Conservation (phyloP, 1,139 yeast genomes). For the Hyphopichia fennica region DNA sequence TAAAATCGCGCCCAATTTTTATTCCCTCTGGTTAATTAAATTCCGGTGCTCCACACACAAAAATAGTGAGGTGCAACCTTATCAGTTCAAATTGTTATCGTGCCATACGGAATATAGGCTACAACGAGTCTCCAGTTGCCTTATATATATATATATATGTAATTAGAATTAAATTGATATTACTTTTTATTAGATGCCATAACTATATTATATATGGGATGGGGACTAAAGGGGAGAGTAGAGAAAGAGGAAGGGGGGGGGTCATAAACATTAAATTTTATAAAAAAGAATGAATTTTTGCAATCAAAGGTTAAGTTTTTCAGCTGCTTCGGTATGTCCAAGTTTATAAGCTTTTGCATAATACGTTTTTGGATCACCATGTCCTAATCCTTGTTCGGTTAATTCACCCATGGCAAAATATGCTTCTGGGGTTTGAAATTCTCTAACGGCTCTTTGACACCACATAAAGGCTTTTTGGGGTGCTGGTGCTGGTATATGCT, state of each 20-base stretch:
- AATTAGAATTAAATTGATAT: too few species aligned
- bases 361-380: constrained; percentile 29
- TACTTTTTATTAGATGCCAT: too few species aligned
- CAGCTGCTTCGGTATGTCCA: constrained; percentile 21
- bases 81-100: too few species aligned
- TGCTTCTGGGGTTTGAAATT: constrained; percentile 71
- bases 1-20: too few species aligned
- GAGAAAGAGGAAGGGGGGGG: background rate
- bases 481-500: constrained; percentile 58
- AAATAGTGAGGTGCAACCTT: too few species aligned
- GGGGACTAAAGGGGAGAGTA: background rate
- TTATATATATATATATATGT: too few species aligned
- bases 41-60: too few species aligned
- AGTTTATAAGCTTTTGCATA: constrained; percentile 23
- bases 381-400: constrained; percentile 78
- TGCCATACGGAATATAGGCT: too few species aligned
- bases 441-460: constrained; percentile 85
- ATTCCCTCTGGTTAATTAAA: too few species aligned
- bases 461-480: constrained; percentile 82
- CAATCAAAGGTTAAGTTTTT: background rate
- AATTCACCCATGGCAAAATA: constrained; percentile 82
- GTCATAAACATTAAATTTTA: background rate
- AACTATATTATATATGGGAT: background rate
- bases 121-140: too few species aligned
- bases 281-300: background rate